Percentiles rank a stretch among this genome's conserved stretches.
Evolutionary conservation across 2,329 filamentous ascomycete species (phyloP).

Genomic region (Zasmidium angulare): DNA sequence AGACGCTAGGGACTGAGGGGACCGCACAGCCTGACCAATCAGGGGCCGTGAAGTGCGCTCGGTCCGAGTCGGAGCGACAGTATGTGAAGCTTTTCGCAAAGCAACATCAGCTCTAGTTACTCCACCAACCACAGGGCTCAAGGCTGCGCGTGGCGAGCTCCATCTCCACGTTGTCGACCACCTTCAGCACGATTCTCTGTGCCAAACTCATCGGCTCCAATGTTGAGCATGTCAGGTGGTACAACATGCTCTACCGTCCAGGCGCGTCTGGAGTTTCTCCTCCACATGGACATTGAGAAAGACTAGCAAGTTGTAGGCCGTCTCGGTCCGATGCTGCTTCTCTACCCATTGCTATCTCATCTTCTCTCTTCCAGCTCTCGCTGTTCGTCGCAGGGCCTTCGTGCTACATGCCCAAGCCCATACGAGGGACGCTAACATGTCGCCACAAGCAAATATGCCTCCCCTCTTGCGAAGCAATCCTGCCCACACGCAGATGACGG

Average conservation of each 20-base stretch:
- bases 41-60: not conserved
- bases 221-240: not conserved
- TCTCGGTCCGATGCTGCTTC: constrained; percentile 1
- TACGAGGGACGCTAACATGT: not conserved
- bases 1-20: no score
- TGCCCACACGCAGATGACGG: not conserved
- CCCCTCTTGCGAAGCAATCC: not conserved
- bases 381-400: not conserved
- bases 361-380: not conserved
- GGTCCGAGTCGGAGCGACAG: constrained; percentile 9
- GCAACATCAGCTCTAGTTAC: not conserved
- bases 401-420: not conserved
- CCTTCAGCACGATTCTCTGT: not conserved
- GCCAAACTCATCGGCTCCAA: constrained; percentile 1
- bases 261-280: not conserved
- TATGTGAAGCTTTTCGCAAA: not conserved
- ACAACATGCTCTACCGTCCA: not conserved
- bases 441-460: not conserved
- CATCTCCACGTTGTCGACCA: not conserved
- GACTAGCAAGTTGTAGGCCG: not conserved
- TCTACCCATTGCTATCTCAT: not conserved
- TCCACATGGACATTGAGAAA: not conserved
- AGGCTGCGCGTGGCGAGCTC: not conserved
- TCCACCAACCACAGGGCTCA: constrained; percentile 2
- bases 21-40: not conserved